Conservation (phyloP, 176 grass and related monocot species). For the Bothriochloa decipiens region DNA sequence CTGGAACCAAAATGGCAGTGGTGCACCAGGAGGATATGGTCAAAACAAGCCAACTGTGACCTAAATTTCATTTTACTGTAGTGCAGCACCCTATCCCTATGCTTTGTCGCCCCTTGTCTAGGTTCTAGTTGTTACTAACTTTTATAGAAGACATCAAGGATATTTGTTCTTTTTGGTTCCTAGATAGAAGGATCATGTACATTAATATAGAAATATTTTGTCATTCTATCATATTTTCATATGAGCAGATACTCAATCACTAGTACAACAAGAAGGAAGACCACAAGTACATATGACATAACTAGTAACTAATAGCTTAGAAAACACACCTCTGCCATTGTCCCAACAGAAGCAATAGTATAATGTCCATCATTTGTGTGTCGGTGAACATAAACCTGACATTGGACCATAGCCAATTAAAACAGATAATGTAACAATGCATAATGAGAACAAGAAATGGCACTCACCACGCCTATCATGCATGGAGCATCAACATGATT, state of each 20-base stretch:
- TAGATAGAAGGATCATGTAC: not conserved
- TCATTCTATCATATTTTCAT: not conserved
- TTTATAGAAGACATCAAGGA: constrained; percentile 8
- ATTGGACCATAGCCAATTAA: constrained; percentile 37
- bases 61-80: not conserved
- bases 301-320: constrained; percentile 27
- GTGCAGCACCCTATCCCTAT: not conserved
- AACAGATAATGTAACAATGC: constrained; percentile 19
- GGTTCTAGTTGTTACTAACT: constrained; percentile 13
- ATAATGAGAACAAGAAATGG: constrained; percentile 11
- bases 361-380: constrained; percentile 48
- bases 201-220: constrained; percentile 5
- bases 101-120: not conserved
- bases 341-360: constrained; percentile 80
- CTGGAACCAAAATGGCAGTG: not conserved
- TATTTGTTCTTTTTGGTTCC: not conserved
- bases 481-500: constrained; percentile 70
- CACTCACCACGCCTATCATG: constrained; percentile 92
- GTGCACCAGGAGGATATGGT: not conserved
- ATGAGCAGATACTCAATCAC: constrained; percentile 1
- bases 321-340: constrained; percentile 74
- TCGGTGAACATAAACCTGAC: constrained; percentile 64
- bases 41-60: constrained; percentile 11
- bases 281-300: not conserved
- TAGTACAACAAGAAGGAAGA: not conserved